These are phyloP conservation scores for Monosporozyma aerobia DNA, from an alignment of 805 yeast species.

Conservation along the genomic window DNA sequence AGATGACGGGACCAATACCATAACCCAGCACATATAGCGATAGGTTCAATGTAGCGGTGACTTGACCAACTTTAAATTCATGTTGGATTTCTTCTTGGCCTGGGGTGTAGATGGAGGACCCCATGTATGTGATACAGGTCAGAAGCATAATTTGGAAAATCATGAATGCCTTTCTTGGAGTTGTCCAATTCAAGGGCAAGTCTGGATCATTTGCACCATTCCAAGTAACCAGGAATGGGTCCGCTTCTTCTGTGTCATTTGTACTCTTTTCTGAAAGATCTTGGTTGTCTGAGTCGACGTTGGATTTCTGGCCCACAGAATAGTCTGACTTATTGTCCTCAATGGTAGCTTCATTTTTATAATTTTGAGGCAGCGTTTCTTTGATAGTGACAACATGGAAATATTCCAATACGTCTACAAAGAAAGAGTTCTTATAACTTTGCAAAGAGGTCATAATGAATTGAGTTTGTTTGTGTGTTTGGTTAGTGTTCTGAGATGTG, in stretches of 20 bases:
- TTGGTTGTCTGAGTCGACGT: not conserved
- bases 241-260: conserved; percentile 7
- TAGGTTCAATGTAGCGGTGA: conserved; percentile 42
- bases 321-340: not conserved
- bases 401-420: conserved; percentile 19
- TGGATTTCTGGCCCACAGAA: not conserved
- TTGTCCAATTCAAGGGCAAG: conserved; percentile 50
- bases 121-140: conserved; percentile 45
- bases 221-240: conserved; percentile 24
- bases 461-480: not conserved
- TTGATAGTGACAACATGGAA: conserved; percentile 10
- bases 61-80: conserved; percentile 38
- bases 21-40: conserved; percentile 51
- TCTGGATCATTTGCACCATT: conserved; percentile 39
- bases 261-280: not conserved
- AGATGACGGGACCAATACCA: conserved; percentile 50
- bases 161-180: conserved; percentile 32
- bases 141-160: conserved; percentile 35
- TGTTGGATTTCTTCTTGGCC: conserved; percentile 37
- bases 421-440: conserved; percentile 17
- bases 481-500: not conserved
- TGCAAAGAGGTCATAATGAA: not conserved
- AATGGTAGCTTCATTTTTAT: not conserved
- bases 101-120: conserved; percentile 48
- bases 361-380: conserved; percentile 5